phyloP scores from a whole-genome alignment of 2,329 filamentous ascomycete species.

The Sphaerulina vaccinii region DNA sequence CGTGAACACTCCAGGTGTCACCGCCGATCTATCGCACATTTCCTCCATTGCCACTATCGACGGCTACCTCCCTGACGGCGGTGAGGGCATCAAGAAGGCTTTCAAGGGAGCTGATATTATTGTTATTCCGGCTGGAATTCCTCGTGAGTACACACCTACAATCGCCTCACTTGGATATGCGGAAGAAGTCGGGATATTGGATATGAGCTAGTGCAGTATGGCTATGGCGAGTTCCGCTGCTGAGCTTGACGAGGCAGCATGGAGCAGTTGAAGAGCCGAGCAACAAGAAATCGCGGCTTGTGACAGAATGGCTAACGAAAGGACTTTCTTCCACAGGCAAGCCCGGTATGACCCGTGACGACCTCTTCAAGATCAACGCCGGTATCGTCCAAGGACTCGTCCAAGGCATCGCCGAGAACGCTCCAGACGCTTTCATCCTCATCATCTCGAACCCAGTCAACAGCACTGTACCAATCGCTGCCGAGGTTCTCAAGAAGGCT shows the following conservation, averaged over 20 bases:
- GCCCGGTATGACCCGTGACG: slow-evolving; percentile 98
- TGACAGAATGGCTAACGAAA: slow-evolving; percentile 1
- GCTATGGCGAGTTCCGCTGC: slow-evolving; percentile 2
- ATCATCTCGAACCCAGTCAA: slow-evolving; percentile 99
- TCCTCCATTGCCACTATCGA: slow-evolving; percentile 83
- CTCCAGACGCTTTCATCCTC: slow-evolving; percentile 90
- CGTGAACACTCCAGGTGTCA: slow-evolving; percentile 95
- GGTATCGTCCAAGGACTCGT: slow-evolving; percentile 94
- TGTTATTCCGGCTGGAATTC: slow-evolving; percentile 96
- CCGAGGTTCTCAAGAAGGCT: slow-evolving; percentile 91
- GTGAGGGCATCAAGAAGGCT: slow-evolving; percentile 75
- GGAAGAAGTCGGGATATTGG: slow-evolving; percentile 16
- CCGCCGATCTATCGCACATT: slow-evolving; percentile 95
- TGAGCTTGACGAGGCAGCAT: background rate
- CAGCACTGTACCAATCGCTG: slow-evolving; percentile 96
- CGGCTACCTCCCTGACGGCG: slow-evolving; percentile 80
- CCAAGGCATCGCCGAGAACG: slow-evolving; percentile 80
- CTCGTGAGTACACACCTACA: slow-evolving; percentile 58
- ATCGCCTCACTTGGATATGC: slow-evolving; percentile 5
- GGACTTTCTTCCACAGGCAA: slow-evolving; percentile 63
- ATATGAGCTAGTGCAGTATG: slow-evolving; percentile 16
- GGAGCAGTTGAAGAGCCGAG: background rate
- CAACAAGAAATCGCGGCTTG: background rate
- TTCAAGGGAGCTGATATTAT: slow-evolving; percentile 93
- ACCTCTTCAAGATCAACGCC: slow-evolving; percentile 99